These are phyloP conservation scores for Pseudozyma sp. DNA, from an alignment of 1,284 basidiomycete species.

Conservation along the genomic window DNA sequence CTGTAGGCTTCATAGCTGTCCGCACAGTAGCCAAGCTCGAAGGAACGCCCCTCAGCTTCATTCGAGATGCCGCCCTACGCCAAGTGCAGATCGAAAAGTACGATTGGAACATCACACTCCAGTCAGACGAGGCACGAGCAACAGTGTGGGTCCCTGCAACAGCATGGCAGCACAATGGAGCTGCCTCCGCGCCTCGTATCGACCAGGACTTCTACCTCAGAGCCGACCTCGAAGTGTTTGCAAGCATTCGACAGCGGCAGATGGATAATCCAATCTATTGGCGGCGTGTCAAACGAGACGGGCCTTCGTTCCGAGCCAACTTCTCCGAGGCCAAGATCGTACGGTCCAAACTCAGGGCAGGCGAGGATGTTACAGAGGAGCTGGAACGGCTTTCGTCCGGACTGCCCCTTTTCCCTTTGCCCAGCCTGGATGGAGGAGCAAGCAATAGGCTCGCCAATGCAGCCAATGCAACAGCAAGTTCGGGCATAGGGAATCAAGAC, in stretches of 20 bases:
- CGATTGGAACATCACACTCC: constrained; percentile 37
- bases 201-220: constrained; percentile 20
- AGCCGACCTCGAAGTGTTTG: constrained; percentile 29
- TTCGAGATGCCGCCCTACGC: constrained; percentile 24
- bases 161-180: constrained; percentile 10
- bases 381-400: constrained; percentile 34
- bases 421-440: constrained; percentile 2
- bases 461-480: not conserved
- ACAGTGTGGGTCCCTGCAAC: constrained; percentile 28
- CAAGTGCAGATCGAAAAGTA: constrained; percentile 21
- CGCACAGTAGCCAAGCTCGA: constrained; percentile 17
- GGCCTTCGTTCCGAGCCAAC: constrained; percentile 24
- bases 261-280: constrained; percentile 31
- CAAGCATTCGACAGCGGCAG: constrained; percentile 13
- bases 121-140: constrained; percentile 18
- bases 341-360: constrained; percentile 20
- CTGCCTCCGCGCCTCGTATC: constrained; percentile 9
- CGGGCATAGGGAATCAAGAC: not conserved
- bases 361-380: constrained; percentile 28
- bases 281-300: constrained; percentile 19
- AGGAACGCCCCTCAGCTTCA: constrained; percentile 24
- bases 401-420: constrained; percentile 24
- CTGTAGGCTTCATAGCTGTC: constrained; percentile 11
- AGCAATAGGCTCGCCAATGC: not conserved
- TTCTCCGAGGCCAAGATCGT: constrained; percentile 26